A percentile compares a stretch with the other conserved stretches of the same genome.
phyloP scores from a whole-genome alignment of 176 grass and related monocot species.

The Oryza longistaminata region DNA sequence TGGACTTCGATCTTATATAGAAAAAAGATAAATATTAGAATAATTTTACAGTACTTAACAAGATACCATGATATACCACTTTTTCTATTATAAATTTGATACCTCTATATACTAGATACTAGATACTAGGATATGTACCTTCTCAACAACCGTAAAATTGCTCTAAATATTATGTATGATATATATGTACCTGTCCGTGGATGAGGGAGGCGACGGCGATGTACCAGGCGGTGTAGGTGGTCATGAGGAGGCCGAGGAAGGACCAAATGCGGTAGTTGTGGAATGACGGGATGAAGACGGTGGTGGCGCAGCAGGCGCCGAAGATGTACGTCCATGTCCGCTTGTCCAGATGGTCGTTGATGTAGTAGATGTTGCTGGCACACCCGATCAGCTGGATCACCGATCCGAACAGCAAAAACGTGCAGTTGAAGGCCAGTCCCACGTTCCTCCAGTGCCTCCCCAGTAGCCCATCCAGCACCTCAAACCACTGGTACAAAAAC shows the following conservation, averaged over 20 bases:
- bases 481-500: constrained; percentile 65
- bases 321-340: constrained; percentile 98
- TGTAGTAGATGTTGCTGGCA: constrained; percentile 97
- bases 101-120: too few species aligned
- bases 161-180: too few species aligned
- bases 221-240: constrained; percentile 97
- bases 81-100: too few species aligned
- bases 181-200: constrained; percentile 62
- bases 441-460: constrained; percentile 88
- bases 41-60: too few species aligned
- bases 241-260: constrained; percentile 87
- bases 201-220: constrained; percentile 77
- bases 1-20: too few species aligned
- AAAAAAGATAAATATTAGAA: too few species aligned
- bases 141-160: too few species aligned
- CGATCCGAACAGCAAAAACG: constrained; percentile 91
- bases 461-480: constrained; percentile 88
- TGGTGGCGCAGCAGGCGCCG: constrained; percentile 94
- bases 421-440: constrained; percentile 95
- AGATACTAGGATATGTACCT: too few species aligned
- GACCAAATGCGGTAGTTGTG: constrained; percentile 99
- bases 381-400: constrained; percentile 99
- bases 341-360: constrained; percentile 92
- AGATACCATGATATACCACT: too few species aligned
- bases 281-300: constrained; percentile 97